Evolutionary conservation across 139 green algal species (phyloP), one percentile per base, ranked within the genome.

Genomic region (Yamagishiella unicocca): DNA sequence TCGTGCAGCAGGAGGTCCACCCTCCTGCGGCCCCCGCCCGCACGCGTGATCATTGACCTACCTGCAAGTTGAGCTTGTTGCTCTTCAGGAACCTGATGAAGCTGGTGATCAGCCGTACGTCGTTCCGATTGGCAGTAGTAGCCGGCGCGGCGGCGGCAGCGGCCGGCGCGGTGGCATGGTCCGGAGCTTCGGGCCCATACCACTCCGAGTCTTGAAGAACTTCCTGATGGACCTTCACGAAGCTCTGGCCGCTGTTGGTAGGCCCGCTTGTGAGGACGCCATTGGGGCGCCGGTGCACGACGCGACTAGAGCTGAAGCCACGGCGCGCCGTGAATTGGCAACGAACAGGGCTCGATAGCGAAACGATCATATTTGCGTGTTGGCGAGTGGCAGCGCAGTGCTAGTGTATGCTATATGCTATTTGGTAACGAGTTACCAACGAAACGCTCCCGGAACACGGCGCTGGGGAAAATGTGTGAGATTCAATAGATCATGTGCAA

Each of bases 31-130:
- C n/a, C n/a, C n/a, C n/a, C n/a, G n/a, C n/a, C n/a, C n/a, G n/a
- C n/a, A n/a, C n/a, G n/a, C n/a, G n/a, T n/a, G n/a, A n/a, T n/a
- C n/a, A n/a, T n/a, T n/a, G n/a, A 82, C 76, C 2, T 27, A 76
- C 79, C 62, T 40, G 64, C 12, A 85, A 43, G n/a, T 85, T 62
- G 1, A 76, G 61, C 40, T 85, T 85, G 14, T 76, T 29, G 21
- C 29, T 40, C 22, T 45, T 64, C 5, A 85, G 29, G 61, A 37
- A 64, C 14, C 64, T 75, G 14, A 42, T 76, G 42, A 85, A 76
- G 61, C 31, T 62, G 43, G 62, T 35, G 12, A 85, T 64, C 0
- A 85, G 79, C 2, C 79, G 79, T 7, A 85, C 61, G 62, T 85
- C 79, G 5, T 2, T 6, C 19, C 61, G 79, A 1, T 27, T 84